Evolutionary conservation across 164 flowering plant genomes (phyloP).

Genomic region (Tetracentron sinense): DNA sequence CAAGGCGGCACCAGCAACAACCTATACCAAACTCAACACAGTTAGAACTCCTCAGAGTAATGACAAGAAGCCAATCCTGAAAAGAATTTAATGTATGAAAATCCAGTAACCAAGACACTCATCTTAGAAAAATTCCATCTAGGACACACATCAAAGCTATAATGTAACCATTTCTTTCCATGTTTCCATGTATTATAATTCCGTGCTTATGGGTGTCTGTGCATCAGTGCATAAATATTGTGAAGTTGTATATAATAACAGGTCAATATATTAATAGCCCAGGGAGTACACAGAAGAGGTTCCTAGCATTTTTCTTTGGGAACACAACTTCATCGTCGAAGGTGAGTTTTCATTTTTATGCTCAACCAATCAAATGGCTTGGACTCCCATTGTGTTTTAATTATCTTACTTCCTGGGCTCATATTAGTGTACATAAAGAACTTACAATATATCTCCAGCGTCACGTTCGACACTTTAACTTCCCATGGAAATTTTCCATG

Average conservation of each 20-base stretch:
- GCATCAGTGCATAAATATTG: no score
- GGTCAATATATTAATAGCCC: no score
- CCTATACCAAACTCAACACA: conserved; percentile 38
- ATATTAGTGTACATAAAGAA: not conserved
- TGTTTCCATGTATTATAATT: no score
- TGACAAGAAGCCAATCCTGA: not conserved
- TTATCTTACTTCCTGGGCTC: not conserved
- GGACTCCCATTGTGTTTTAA: not conserved
- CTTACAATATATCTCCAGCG: not conserved
- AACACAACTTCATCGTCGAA: not conserved
- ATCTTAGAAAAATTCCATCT: not conserved
- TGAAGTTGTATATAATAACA: no score
- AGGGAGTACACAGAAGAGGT: no score
- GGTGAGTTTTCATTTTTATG: not conserved
- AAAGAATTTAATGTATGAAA: not conserved
- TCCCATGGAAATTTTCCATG: not conserved
- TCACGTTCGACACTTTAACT: not conserved
- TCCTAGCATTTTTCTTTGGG: no score
- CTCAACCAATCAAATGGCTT: not conserved
- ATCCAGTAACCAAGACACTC: not conserved
- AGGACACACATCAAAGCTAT: no score
- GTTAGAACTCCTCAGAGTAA: not conserved
- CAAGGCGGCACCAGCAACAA: conserved; percentile 65
- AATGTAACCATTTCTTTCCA: no score
- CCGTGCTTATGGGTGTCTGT: no score